Conservation (phyloP, 179 eudicot genomes). For the Gypsophila paniculata region DNA sequence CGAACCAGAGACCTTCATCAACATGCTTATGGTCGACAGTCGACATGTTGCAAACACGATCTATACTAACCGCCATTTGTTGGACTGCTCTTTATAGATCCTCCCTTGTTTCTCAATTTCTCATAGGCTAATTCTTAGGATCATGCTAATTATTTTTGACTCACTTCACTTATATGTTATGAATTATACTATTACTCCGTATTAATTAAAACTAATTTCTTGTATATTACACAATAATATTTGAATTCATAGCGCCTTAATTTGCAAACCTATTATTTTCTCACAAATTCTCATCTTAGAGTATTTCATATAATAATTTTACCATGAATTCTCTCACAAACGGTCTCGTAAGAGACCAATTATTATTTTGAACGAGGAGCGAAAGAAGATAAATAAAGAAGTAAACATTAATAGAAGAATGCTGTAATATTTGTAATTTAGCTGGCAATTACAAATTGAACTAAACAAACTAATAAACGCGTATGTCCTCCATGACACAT, state of each 20-base stretch:
- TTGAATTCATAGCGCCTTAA: no score
- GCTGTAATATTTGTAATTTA: conserved; percentile 11
- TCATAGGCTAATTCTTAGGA: background rate
- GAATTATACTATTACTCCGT: no score
- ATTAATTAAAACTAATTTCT: background rate
- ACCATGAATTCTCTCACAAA: no score
- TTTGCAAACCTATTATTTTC: no score
- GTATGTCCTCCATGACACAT: conserved; percentile 12
- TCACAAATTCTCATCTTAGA: no score
- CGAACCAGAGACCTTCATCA: background rate
- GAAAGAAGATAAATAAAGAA: background rate
- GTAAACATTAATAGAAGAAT: background rate
- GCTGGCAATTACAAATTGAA: conserved; percentile 18
- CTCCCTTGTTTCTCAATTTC: background rate
- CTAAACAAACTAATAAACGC: conserved; percentile 16
- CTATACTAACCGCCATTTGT: no score
- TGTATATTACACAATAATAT: background rate
- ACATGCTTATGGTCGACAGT: background rate
- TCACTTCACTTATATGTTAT: background rate
- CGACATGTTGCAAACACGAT: background rate
- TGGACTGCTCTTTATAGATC: background rate
- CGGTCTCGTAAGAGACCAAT: no score
- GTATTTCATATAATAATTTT: no score
- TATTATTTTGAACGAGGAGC: background rate
- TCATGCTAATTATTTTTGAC: background rate